Evolutionary conservation across 345 rosid species (phyloP).

Genomic region (Linum tenue): DNA sequence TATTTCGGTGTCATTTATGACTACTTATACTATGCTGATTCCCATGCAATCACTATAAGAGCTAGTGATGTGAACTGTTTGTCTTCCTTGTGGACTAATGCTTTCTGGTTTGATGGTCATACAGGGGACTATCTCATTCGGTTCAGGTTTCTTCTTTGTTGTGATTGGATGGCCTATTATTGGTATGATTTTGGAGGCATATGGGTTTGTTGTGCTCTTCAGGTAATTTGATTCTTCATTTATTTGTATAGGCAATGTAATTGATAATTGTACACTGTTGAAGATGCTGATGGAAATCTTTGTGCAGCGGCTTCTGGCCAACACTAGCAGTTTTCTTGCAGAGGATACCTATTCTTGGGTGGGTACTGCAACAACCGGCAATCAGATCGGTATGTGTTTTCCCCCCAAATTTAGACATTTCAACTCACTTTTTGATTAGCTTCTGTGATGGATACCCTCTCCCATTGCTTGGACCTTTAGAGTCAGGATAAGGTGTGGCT

Average conservation of each 20-base stretch:
- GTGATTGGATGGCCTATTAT: slow-evolving; percentile 85
- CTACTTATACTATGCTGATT: background rate
- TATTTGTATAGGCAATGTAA: background rate
- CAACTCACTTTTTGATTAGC: background rate
- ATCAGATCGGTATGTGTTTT: slow-evolving; percentile 59
- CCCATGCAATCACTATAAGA: background rate
- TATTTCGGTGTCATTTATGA: background rate
- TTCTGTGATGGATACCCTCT: background rate
- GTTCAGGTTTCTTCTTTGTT: slow-evolving; percentile 77
- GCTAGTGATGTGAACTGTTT: background rate
- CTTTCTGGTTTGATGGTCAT: slow-evolving; percentile 8
- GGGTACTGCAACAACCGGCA: slow-evolving; percentile 77
- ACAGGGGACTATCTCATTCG: slow-evolving; percentile 93
- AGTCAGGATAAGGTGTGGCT: background rate
- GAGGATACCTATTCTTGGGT: slow-evolving; percentile 92
- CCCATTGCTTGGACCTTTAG: background rate
- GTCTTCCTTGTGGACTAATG: background rate
- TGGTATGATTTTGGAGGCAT: slow-evolving; percentile 84
- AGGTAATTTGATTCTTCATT: slow-evolving; percentile 33
- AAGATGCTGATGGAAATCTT: slow-evolving; percentile 19
- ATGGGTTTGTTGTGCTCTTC: slow-evolving; percentile 87
- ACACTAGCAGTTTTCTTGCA: slow-evolving; percentile 80
- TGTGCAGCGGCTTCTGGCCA: slow-evolving; percentile 94
- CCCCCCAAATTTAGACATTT: background rate
- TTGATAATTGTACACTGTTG: background rate